phyloP scores from a whole-genome alignment of 768 basidiomycete genomes.

The Amanita subjunquillea region DNA sequence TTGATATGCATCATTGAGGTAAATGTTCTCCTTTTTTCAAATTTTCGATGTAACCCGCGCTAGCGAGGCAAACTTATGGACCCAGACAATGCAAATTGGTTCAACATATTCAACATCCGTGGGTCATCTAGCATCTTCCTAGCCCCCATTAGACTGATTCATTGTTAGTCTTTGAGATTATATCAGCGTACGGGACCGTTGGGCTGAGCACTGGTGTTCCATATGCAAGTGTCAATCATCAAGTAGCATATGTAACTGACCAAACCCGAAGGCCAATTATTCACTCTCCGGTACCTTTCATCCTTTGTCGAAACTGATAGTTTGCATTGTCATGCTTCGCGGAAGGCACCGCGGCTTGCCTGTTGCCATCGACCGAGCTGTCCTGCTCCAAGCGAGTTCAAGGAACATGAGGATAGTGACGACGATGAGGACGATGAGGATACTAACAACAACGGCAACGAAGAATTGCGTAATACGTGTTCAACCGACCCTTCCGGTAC shows the following conservation, averaged over 20 bases:
- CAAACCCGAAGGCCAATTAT: constrained; percentile 51
- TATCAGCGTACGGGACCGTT: constrained; percentile 83
- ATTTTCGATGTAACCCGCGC: constrained; percentile 1
- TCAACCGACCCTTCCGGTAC: neutral
- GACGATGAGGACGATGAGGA: neutral
- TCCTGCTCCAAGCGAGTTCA: constrained; percentile 69
- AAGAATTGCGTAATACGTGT: neutral
- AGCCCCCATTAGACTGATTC: neutral
- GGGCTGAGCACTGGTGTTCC: constrained; percentile 86
- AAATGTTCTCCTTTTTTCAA: constrained; percentile 10
- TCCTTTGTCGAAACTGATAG: constrained; percentile 78
- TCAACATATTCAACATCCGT: constrained; percentile 79
- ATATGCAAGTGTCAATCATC: constrained; percentile 21
- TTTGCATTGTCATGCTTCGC: constrained; percentile 87
- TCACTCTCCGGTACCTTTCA: constrained; percentile 73
- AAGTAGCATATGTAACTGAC: neutral
- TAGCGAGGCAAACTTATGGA: constrained; percentile 54
- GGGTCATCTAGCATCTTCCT: constrained; percentile 15
- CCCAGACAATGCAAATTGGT: constrained; percentile 48
- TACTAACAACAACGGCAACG: neutral
- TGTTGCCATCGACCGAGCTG: constrained; percentile 80
- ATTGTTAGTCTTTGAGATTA: constrained; percentile 70
- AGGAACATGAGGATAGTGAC: constrained; percentile 11
- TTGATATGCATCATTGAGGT: constrained; percentile 92
- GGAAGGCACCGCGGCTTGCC: constrained; percentile 86